A percentile compares a stretch with the other conserved stretches of the same genome.
Evolutionary conservation across 371 early-diverging fungal genomes (phyloP).

Genomic region (Cokeromyces recurvatus): DNA sequence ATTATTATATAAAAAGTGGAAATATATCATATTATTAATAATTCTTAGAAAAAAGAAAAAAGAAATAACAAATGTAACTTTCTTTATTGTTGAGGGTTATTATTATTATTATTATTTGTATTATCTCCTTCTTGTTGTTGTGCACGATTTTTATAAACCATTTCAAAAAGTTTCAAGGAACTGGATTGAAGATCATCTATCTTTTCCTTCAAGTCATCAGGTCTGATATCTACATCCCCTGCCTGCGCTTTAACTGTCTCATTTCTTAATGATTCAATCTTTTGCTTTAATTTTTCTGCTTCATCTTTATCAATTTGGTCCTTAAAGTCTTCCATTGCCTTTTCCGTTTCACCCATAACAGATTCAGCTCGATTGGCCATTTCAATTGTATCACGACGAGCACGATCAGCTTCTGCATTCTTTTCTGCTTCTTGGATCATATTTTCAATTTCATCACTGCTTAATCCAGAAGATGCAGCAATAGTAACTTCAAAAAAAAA

Average conservation of each 20-base stretch:
- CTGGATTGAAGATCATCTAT: constrained; percentile 82
- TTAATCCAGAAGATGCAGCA: constrained; percentile 95
- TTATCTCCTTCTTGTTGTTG: constrained; percentile 15
- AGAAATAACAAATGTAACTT: too few species aligned
- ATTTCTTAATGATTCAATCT: constrained; percentile 75
- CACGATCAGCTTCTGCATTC: constrained; percentile 88
- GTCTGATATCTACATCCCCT: constrained; percentile 47
- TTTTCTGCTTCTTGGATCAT: constrained; percentile 94
- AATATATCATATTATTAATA: too few species aligned
- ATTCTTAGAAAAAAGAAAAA: too few species aligned
- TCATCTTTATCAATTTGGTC: constrained; percentile 85
- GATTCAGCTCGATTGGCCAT: constrained; percentile 92
- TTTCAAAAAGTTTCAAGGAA: constrained; percentile 91
- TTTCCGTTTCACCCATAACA: constrained; percentile 88
- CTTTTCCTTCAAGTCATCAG: constrained; percentile 77
- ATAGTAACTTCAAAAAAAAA: constrained; percentile 67
- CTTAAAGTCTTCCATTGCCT: constrained; percentile 92
- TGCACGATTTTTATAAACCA: constrained; percentile 87
- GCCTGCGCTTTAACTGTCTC: constrained; percentile 65
- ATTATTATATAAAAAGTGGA: too few species aligned
- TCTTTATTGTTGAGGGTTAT: constrained; percentile 3
- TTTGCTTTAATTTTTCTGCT: constrained; percentile 73
- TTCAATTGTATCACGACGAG: constrained; percentile 90
- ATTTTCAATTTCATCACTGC: constrained; percentile 92
- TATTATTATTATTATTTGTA: constrained; percentile 6